These are phyloP conservation scores for Entrophospora sp. DNA, from an alignment of 192 early-diverging fungal genomes.

Conservation along the genomic window DNA sequence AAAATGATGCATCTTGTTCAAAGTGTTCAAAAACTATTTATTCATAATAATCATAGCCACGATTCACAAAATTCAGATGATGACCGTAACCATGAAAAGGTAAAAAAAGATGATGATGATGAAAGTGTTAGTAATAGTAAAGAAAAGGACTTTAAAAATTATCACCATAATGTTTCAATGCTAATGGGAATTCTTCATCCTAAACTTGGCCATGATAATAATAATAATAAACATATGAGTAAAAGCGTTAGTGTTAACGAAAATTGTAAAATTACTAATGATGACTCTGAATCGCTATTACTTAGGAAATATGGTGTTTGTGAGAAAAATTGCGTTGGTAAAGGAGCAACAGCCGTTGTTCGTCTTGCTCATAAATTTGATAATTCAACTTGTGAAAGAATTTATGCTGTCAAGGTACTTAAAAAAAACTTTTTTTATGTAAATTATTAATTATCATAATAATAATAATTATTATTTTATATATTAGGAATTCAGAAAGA, in stretches of 20 bases:
- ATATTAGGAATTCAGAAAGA: constrained; percentile 70
- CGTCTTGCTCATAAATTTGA: constrained; percentile 73
- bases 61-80: background rate
- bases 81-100: too few relatives aligned
- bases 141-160: background rate
- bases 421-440: background rate
- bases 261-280: background rate
- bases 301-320: constrained; percentile 76
- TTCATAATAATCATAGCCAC: background rate
- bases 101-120: too few relatives aligned
- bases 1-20: constrained; percentile 1
- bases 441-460: background rate
- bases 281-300: constrained; percentile 33
- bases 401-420: constrained; percentile 74
- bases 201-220: constrained; percentile 23
- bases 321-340: constrained; percentile 68
- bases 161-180: background rate
- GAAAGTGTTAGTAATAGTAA: too few relatives aligned
- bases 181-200: constrained; percentile 17
- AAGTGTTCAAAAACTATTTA: constrained; percentile 11
- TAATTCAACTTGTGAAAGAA: constrained; percentile 46
- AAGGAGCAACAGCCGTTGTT: constrained; percentile 88
- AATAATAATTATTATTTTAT: background rate
- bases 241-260: background rate
- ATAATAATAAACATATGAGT: constrained; percentile 28